Conservation (phyloP, 192 early-diverging fungal species). For the Gamsiella multidivaricata region DNA sequence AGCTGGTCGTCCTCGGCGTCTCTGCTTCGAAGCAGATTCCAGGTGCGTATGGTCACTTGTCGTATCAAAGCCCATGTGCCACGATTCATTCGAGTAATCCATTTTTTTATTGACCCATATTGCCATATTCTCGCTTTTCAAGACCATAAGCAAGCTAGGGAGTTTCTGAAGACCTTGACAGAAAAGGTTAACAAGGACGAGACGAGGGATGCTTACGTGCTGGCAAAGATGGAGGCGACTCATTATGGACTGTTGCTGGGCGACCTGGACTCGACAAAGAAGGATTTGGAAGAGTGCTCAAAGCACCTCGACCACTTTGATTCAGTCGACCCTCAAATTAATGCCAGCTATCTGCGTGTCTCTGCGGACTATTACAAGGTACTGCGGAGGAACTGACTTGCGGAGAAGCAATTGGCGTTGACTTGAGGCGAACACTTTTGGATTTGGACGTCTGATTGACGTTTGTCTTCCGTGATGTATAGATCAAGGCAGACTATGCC, state of each 20-base stretch:
- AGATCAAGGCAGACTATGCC: slow-evolving; percentile 90
- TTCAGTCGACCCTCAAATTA: slow-evolving; percentile 86
- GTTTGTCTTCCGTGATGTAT: slow-evolving; percentile 2
- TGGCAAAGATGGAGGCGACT: slow-evolving; percentile 88
- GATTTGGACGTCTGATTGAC: not conserved
- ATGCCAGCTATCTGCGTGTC: slow-evolving; percentile 95
- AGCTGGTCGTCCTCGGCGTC: slow-evolving; percentile 86
- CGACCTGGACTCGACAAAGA: slow-evolving; percentile 87
- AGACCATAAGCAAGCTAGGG: slow-evolving; percentile 76
- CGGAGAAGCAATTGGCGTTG: not conserved
- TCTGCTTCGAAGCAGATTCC: slow-evolving; percentile 78
- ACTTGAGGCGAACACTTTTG: not conserved
- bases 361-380: slow-evolving; percentile 97
- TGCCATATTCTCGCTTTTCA: not conserved
- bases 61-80: not conserved
- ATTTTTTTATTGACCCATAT: not conserved
- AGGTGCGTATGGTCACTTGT: slow-evolving; percentile 55
- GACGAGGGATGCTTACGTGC: slow-evolving; percentile 85
- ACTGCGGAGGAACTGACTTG: not conserved
- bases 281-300: slow-evolving; percentile 86
- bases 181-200: slow-evolving; percentile 76
- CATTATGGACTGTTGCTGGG: slow-evolving; percentile 83
- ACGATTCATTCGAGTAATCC: too few species aligned
- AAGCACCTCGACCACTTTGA: slow-evolving; percentile 81
- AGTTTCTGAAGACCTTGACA: slow-evolving; percentile 79